phyloP scores from a whole-genome alignment of 208 protist species.

The Trypanosoma platydactyli region DNA sequence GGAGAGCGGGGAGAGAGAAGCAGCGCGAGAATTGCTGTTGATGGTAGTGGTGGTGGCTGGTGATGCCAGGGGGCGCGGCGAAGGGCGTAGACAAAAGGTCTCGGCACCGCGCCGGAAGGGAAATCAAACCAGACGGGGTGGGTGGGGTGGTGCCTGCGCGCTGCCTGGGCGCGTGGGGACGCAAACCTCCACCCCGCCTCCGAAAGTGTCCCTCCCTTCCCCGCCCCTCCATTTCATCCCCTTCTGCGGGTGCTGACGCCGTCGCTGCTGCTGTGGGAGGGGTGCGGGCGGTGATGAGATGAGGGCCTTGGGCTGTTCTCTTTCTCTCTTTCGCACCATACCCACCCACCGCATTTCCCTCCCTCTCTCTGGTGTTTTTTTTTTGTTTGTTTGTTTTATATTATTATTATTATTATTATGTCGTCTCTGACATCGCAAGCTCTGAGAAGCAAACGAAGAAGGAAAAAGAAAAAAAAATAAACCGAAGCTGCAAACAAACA shows the following conservation, averaged over 20 bases:
- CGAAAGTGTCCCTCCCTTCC: not conserved
- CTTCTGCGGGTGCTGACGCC: no score
- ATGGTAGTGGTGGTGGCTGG: not conserved
- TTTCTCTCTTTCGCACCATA: no score
- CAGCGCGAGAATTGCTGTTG: not conserved
- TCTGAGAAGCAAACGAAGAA: no score
- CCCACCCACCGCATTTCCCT: no score
- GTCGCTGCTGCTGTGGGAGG: not conserved
- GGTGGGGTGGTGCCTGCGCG: no score
- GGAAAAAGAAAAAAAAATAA: no score
- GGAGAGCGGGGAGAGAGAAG: not conserved
- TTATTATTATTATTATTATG: no score
- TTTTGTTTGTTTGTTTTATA: not conserved
- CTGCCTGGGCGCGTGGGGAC: no score
- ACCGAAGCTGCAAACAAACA: no score
- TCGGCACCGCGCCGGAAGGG: not conserved
- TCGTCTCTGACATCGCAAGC: no score
- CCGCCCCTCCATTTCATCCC: no score
- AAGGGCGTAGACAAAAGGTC: not conserved
- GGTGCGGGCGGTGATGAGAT: not conserved
- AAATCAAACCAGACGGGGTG: no score
- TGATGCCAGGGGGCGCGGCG: not conserved
- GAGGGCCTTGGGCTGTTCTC: not conserved
- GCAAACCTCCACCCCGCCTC: not conserved
- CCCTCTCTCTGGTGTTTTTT: not conserved